These are phyloP conservation scores for Hymenoscyphus repandus DNA, from an alignment of 2,329 filamentous ascomycete species.

Conservation along the genomic window DNA sequence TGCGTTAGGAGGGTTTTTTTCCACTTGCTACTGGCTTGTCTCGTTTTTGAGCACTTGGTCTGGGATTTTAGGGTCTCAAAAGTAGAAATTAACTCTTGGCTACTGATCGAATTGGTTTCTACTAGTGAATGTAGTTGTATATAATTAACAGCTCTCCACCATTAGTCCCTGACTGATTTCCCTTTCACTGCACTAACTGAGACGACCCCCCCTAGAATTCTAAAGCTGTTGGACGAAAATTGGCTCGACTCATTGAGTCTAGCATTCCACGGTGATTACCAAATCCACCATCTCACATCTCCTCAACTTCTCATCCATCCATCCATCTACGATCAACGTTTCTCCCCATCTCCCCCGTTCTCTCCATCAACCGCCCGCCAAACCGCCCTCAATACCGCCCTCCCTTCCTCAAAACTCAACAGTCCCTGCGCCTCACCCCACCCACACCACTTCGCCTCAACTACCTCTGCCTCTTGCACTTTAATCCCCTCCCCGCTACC, in stretches of 20 bases:
- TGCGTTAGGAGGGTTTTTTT: neutral
- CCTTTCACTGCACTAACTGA: too few relatives aligned
- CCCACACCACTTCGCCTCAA: constrained; percentile 14
- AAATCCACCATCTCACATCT: neutral
- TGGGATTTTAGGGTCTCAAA: neutral
- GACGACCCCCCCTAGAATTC: too few relatives aligned
- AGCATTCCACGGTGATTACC: too few relatives aligned
- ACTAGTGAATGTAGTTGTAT: too few relatives aligned
- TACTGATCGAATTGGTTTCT: neutral
- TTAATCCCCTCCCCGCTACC: constrained; percentile 8
- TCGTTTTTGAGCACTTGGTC: neutral
- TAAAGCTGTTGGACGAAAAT: too few relatives aligned
- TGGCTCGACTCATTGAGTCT: neutral
- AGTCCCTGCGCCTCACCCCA: constrained; percentile 12
- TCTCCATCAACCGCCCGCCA: neutral
- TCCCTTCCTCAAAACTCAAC: constrained; percentile 13
- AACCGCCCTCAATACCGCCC: constrained; percentile 10
- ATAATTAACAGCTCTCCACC: too few relatives aligned
- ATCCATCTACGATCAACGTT: too few relatives aligned
- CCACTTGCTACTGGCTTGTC: neutral
- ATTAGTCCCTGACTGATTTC: too few relatives aligned
- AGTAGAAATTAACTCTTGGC: neutral
- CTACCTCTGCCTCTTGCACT: constrained; percentile 18
- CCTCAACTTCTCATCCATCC: neutral
- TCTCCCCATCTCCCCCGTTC: neutral